Evolutionary conservation across 129 eudicot species (phyloP).

Genomic region (Pseudognaphalium luteoalbum): DNA sequence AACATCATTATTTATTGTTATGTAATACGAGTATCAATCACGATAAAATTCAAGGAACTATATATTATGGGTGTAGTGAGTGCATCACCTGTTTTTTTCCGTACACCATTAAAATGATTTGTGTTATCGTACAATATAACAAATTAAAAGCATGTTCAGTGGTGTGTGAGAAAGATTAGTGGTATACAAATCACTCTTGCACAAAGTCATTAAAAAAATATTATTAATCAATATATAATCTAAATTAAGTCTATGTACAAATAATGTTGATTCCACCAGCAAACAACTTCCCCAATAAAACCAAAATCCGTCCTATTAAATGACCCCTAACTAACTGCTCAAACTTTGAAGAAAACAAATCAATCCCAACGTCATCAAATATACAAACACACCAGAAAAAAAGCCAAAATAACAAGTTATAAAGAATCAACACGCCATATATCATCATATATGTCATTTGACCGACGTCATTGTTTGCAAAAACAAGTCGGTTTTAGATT

Average conservation of each 20-base stretch:
- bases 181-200: not conserved
- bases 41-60: not conserved
- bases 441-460: not conserved
- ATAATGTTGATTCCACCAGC: not conserved
- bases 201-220: not conserved
- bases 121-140: too few species aligned
- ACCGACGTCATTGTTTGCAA: not conserved
- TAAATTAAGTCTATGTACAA: conserved; percentile 14
- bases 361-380: conserved; percentile 10
- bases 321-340: conserved; percentile 1
- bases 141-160: too few species aligned
- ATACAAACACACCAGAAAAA: conserved; percentile 12
- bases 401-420: not conserved
- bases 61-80: too few species aligned
- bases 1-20: not conserved
- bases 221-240: conserved; percentile 6
- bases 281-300: conserved; percentile 19
- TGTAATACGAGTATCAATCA: not conserved
- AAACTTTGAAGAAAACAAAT: conserved; percentile 9
- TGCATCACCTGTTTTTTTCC: too few species aligned
- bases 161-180: not conserved
- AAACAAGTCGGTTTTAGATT: conserved; percentile 10
- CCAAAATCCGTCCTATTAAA: conserved; percentile 17
- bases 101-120: too few species aligned
- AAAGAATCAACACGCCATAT: conserved; percentile 1